A percentile compares a stretch with the other conserved stretches of the same genome.
Evolutionary conservation across 192 early-diverging fungal genomes (phyloP).

Genomic region (Diversispora epigaea): DNA sequence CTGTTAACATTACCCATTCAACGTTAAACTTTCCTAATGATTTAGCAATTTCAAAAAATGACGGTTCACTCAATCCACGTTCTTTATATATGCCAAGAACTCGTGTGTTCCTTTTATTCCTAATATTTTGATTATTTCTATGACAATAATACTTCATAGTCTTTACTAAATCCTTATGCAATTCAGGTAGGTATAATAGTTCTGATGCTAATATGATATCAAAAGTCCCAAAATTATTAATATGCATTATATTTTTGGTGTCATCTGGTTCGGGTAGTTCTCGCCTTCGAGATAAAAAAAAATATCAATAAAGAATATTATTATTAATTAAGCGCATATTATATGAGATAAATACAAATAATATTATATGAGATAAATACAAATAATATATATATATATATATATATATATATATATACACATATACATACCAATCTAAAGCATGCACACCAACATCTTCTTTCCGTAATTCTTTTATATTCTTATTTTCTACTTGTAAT

Average conservation of each 20-base stretch:
- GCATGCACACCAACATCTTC: background rate
- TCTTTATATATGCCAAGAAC: constrained; percentile 13
- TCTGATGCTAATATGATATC: constrained; percentile 17
- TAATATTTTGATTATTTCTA: background rate
- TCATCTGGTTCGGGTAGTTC: background rate
- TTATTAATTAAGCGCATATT: too few relatives aligned
- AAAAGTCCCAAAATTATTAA: background rate
- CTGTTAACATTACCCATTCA: background rate
- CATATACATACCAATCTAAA: background rate
- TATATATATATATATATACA: background rate
- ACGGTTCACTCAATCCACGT: background rate
- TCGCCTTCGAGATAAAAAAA: background rate
- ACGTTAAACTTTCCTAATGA: background rate
- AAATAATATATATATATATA: too few relatives aligned
- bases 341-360: too few relatives aligned
- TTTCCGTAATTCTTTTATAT: background rate
- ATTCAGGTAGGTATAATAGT: constrained; percentile 2
- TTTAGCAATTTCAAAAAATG: constrained; percentile 7
- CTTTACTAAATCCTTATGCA: background rate
- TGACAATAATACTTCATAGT: constrained; percentile 5
- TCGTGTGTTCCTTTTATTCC: background rate
- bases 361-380: too few relatives aligned
- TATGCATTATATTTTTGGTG: background rate
- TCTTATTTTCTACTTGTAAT: background rate
- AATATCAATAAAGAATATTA: background rate